Evolutionary conservation across 495 filamentous ascomycete species (phyloP), one percentile per base, ranked within the genome.

Genomic region (Aspergillus hancockii): DNA sequence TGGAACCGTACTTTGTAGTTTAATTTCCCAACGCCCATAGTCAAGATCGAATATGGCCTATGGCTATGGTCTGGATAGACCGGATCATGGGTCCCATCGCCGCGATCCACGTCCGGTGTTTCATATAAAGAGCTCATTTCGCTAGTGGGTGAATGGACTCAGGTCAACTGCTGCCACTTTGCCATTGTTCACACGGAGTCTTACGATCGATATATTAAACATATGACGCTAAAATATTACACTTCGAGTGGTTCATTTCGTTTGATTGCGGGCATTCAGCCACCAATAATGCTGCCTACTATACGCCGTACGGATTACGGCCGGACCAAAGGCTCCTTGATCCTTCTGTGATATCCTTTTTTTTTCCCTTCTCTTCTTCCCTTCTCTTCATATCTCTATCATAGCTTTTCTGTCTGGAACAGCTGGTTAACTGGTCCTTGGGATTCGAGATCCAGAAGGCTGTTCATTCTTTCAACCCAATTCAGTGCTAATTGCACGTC

Each of bases 41-140:
- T 31, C 50, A 52, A 52, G 50, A 36, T 21, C 1, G 52, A 10
- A 25, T 43, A 41, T 9, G 16, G 36, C 9, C 54, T 49, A 49
- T 47, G 54, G n/a, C 41, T 14, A 32, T 21, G 43, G 54, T 12
- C 14, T 40, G 36, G 10, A 19, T 43, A 16, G 40, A 2, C 40
- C 40, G 40, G n/a, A 8, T 43, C 40, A 19, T 61, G 43, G 50
- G 36, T 59, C 52, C 62, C 55, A 49, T 45, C 32, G 30, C 41
- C 23, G 25, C 47, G 62, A 58, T 68, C 67, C 63, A 70, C 68
- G 68, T 45, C 55, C 61, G 56, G 62, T 38, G 73, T 75, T 74
- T 75, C 73, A 74, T 28, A 43, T 67, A 36, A 54, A 54, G 58
- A 64, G 55, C 55, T 67, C 63, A 69, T 70, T 69, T 70, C 66